Percentiles rank a stretch among this genome's conserved stretches.
Evolutionary conservation across 306 rosid genomes (phyloP).

Genomic region (Canavalia gladiata): DNA sequence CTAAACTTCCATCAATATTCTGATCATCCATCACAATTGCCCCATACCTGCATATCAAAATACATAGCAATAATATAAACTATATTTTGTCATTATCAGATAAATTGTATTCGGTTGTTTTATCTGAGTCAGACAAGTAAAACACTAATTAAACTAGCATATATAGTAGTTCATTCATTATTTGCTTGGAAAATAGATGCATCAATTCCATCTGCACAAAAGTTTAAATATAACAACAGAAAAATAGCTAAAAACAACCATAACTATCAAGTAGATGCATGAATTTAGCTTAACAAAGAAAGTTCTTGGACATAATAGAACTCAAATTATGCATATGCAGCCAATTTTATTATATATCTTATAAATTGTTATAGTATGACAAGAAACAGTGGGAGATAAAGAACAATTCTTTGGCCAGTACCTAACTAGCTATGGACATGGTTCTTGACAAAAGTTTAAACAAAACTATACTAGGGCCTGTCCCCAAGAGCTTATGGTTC

Average conservation of each 20-base stretch:
- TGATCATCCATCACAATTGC: slow-evolving; percentile 90
- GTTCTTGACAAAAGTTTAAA: not conserved
- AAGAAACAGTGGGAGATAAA: not conserved
- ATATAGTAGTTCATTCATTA: slow-evolving; percentile 9
- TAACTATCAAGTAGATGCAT: slow-evolving; percentile 5
- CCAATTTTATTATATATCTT: slow-evolving; percentile 10
- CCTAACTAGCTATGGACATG: not conserved
- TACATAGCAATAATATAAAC: slow-evolving; percentile 33
- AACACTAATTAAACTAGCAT: not conserved
- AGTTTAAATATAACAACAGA: slow-evolving; percentile 19
- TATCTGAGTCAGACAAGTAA: slow-evolving; percentile 11
- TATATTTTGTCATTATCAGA: not conserved
- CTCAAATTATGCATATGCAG: not conserved
- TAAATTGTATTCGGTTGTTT: slow-evolving; percentile 21
- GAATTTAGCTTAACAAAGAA: not conserved
- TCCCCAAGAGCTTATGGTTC: not conserved
- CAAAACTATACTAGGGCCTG: not conserved
- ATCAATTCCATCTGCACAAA: slow-evolving; percentile 2
- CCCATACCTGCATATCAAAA: slow-evolving; percentile 78
- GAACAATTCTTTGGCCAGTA: not conserved
- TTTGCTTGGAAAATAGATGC: not conserved
- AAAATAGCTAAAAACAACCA: not conserved
- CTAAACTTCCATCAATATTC: slow-evolving; percentile 83
- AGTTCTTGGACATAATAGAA: slow-evolving; percentile 4
- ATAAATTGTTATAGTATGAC: not conserved